Base-by-base conservation (phyloP, 1,139 yeast genomes). In the Kodamaea suecica region DNA sequence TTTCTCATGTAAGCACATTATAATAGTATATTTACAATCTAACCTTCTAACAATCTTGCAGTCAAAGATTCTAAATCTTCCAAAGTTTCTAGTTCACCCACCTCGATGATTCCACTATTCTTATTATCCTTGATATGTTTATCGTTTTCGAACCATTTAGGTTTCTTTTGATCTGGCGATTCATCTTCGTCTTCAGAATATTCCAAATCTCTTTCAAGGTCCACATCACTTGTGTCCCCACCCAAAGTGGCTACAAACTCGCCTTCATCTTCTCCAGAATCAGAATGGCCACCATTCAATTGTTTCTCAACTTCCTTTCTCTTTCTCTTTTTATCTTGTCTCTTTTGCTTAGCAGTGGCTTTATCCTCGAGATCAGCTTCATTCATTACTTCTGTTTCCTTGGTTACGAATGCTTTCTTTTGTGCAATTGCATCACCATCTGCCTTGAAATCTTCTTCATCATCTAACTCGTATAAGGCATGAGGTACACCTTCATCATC, bases 401-500 rank as follows among this genome's bases (percentile, higher is more conserved):
- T 74, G 10, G 49, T 57, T 31, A 92, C 76, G 50, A 79, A 94
- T 40, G 77, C 72, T 24, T 69, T 60, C 60, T 84, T 85, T 59
- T 86, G 95, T 4, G 57, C 61, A 33, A 64, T 65, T 1, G 92
- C 90, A 50, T 78, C 84, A 35, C 97, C 97, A 19, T 73, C 77
- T 44, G 75, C 77, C 44, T 61, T 73, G 73, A 94, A 92, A 42
- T 84, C 95, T 31, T 81, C 95, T 58, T 88, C 97, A 46, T 83
- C 87, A 55, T 87, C 92, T 41, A 92, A 70, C 60, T 92, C 97
- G 53, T 92, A 92, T 10, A 90, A 69, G 10, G 95, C 85, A 60
- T 90, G 97, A 0, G 97, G 81, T 6, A 71, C 70, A 27, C 99
- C 99, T 3, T 92, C 97, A 44, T 92, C 98, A 54, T 92, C 99